Base-by-base conservation (phyloP, 108 stramenopile species). In the Conticribra guillardii region DNA sequence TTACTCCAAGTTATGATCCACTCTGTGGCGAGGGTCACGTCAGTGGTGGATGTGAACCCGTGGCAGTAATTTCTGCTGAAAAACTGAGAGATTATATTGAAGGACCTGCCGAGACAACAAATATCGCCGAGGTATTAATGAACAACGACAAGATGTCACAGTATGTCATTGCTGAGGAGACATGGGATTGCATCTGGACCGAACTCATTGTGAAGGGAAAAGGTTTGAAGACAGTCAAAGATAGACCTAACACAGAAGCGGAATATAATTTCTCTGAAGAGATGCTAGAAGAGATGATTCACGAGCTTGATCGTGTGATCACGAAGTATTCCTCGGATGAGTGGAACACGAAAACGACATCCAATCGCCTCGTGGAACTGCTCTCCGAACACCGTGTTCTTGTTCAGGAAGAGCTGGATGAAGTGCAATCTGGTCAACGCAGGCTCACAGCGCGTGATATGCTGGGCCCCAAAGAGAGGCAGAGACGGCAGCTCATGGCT, bases 11-110 rank as follows among this genome's bases (percentile, higher is more conserved):
- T 32, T 79, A 79, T 55, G 78, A 79, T 41, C 78, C 71, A 3
- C 56, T 60, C 14, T 79, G 78, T 32, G 31, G 65, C 2, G 54
- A 44, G 27, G 34, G 15, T 0, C 31, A 51, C 1, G 28, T 79
- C 16, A 48, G 60, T 17, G 64, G 58, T 51, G 73, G 78, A 8
- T 79, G 78, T 23, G 60, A 54, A 31, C 80, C 80, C 2, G 75
- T 81, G 0, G 61, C 55, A 50, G 75, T 81, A 0, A 49, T 81
- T 5, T 65, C 63, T 3, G 80, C 75, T 46, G 80, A 80, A 29
- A 66, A 73, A 27, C 65, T 79, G n/a, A n/a, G 49, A 24, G 71
- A 72, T 28, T 52, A 67, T 27, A 61, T 55, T 9, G 22, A 31
- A 19, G 77, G 77, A 2, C 71, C 64, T 14, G 45, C 46, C 19